Percentiles rank a stretch among this genome's conserved stretches.
Evolutionary conservation across 108 stramenopile species (phyloP).

Genomic region (Discostella stelligeroides): DNA sequence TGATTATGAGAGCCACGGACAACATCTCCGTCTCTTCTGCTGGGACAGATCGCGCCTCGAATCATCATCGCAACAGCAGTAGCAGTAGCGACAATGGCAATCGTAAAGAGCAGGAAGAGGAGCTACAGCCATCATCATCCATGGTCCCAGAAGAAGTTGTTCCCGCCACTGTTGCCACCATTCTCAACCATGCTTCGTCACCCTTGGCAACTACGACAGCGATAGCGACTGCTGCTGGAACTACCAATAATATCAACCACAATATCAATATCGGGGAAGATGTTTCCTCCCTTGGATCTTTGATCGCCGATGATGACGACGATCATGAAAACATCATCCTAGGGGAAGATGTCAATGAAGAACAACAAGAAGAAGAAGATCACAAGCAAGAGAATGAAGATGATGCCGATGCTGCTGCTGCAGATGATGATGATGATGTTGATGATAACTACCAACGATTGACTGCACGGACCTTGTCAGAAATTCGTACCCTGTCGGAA

Average conservation of each 20-base stretch:
- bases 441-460: too few relatives aligned
- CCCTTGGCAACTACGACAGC: constrained; percentile 9
- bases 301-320: too few relatives aligned
- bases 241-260: not conserved
- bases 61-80: constrained; percentile 9
- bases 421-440: too few relatives aligned
- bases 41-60: constrained; percentile 35
- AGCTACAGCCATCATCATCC: not conserved
- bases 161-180: constrained; percentile 12
- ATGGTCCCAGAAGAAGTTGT: not conserved
- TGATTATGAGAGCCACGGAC: not conserved
- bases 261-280: not conserved
- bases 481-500: too few relatives aligned
- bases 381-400: too few relatives aligned
- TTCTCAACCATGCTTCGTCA: constrained; percentile 6
- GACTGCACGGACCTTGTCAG: not conserved
- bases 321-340: too few relatives aligned
- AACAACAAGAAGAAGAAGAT: too few relatives aligned
- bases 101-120: not conserved
- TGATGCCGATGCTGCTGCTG: too few relatives aligned
- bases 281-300: not conserved
- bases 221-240: not conserved
- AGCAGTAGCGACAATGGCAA: not conserved
- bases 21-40: constrained; percentile 18
- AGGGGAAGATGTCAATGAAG: too few relatives aligned